Conservation (phyloP, 169 alveolate genomes). For the Babesia ovis region DNA sequence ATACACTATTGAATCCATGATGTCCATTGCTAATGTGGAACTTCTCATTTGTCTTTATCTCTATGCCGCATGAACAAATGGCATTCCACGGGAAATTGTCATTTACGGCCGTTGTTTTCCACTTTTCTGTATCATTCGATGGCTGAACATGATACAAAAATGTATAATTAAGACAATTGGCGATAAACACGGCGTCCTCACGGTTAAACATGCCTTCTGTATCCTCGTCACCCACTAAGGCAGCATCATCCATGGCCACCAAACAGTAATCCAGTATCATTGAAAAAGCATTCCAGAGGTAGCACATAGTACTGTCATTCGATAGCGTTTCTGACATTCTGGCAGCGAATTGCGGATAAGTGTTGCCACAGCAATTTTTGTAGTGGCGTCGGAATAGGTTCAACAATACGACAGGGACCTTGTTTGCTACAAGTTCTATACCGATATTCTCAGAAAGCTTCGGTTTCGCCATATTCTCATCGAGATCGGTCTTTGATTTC, state of each 20-base stretch:
- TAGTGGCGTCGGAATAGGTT: conserved; percentile 26
- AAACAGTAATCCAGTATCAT: conserved; percentile 44
- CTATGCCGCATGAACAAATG: conserved; percentile 58
- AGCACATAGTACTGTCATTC: conserved; percentile 28
- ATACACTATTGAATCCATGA: background rate
- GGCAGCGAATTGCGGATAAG: conserved; percentile 2
- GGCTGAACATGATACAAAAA: conserved; percentile 25
- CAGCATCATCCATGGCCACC: conserved; percentile 45
- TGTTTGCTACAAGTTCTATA: background rate
- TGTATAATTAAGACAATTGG: conserved; percentile 34
- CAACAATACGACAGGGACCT: background rate
- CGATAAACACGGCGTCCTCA: conserved; percentile 56
- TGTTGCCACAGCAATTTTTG: conserved; percentile 20
- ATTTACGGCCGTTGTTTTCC: background rate
- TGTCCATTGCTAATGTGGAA: background rate
- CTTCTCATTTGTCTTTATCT: conserved; percentile 10
- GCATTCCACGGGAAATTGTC: conserved; percentile 32
- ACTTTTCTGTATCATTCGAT: background rate
- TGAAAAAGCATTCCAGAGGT: conserved; percentile 29
- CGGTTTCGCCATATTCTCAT: background rate
- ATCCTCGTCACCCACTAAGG: conserved; percentile 30
- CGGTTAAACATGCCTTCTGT: conserved; percentile 17
- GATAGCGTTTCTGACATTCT: conserved; percentile 5
- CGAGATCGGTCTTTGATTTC: no score
- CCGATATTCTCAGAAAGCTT: background rate